Percentiles rank a stretch among this genome's conserved stretches.
phyloP scores from a whole-genome alignment of 176 grass and related monocot species.

The Tuctoria greenei region DNA sequence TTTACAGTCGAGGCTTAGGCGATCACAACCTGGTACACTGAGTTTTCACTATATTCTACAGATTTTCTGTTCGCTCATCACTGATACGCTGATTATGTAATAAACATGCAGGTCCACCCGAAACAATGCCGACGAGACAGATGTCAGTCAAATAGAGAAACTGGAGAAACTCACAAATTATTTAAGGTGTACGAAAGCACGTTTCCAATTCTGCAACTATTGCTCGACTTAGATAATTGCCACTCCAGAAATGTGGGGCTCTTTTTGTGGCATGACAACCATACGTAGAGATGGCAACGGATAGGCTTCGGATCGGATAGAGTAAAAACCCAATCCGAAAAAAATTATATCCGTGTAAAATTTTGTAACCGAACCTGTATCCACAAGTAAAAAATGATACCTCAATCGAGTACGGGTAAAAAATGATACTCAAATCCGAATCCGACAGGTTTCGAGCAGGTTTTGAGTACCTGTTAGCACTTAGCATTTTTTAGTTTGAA shows the following conservation, averaged over 20 bases:
- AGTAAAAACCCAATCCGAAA: too few species aligned
- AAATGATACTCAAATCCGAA: too few species aligned
- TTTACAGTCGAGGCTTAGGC: conserved; percentile 37
- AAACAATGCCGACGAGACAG: conserved; percentile 34
- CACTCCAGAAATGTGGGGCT: not conserved
- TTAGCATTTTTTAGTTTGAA: too few species aligned
- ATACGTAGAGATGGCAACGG: too few species aligned
- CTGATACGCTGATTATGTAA: not conserved
- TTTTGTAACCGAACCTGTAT: too few species aligned
- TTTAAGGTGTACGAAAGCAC: conserved; percentile 37
- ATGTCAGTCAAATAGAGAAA: conserved; percentile 35
- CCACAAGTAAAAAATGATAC: too few species aligned
- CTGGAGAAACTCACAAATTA: conserved; percentile 48
- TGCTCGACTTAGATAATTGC: not conserved
- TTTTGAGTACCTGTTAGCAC: too few species aligned
- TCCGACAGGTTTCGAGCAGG: too few species aligned
- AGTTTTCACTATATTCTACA: not conserved
- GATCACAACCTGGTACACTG: conserved; percentile 43
- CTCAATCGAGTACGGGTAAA: too few species aligned
- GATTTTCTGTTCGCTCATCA: not conserved
- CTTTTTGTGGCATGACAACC: not conserved
- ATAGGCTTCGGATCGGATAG: too few species aligned
- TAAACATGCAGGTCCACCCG: conserved; percentile 41
- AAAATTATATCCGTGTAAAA: too few species aligned
- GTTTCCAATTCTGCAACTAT: conserved; percentile 4